Evolutionary conservation across 805 yeast species (phyloP).

Genomic region (Ogataea nakhonphanomensis): DNA sequence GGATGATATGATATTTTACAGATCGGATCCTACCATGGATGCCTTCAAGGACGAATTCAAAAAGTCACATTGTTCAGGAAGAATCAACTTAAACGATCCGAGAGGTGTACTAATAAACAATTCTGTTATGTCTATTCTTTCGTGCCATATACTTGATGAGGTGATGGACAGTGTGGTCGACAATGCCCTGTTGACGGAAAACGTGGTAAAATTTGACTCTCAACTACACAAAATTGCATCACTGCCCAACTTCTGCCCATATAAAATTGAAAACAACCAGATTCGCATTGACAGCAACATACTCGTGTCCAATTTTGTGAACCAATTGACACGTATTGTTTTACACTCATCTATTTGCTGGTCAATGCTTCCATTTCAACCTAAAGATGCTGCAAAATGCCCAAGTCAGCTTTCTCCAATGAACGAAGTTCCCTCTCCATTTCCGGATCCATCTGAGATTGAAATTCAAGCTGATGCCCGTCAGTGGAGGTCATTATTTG

Average conservation of each 20-base stretch:
- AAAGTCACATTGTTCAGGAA: conserved; percentile 11
- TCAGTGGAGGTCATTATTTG: conserved; percentile 33
- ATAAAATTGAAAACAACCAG: conserved; percentile 17
- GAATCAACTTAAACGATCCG: conserved; percentile 18
- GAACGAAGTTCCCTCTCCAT: conserved; percentile 23
- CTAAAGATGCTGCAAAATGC: conserved; percentile 19
- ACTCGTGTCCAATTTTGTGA: conserved; percentile 33
- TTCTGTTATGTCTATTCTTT: conserved; percentile 29
- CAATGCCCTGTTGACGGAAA: conserved; percentile 25
- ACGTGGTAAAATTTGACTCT: conserved; percentile 25
- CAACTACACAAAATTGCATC: conserved; percentile 24
- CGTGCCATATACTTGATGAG: conserved; percentile 33
- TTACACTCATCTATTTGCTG: conserved; percentile 32
- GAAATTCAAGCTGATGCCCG: conserved; percentile 14
- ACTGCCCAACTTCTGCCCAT: conserved; percentile 16
- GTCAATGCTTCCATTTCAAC: conserved; percentile 36
- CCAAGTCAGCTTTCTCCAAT: conserved; percentile 24
- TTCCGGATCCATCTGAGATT: conserved; percentile 20
- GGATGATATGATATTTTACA: conserved; percentile 26
- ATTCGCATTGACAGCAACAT: conserved; percentile 35
- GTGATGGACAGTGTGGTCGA: conserved; percentile 33
- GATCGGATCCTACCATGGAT: conserved; percentile 8
- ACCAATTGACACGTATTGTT: conserved; percentile 26
- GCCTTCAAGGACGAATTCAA: conserved; percentile 14
- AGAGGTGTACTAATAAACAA: conserved; percentile 20